Evolutionary conservation across 768 basidiomycete species (phyloP).

Genomic region (Pseudohyphozyma bogoriensis): DNA sequence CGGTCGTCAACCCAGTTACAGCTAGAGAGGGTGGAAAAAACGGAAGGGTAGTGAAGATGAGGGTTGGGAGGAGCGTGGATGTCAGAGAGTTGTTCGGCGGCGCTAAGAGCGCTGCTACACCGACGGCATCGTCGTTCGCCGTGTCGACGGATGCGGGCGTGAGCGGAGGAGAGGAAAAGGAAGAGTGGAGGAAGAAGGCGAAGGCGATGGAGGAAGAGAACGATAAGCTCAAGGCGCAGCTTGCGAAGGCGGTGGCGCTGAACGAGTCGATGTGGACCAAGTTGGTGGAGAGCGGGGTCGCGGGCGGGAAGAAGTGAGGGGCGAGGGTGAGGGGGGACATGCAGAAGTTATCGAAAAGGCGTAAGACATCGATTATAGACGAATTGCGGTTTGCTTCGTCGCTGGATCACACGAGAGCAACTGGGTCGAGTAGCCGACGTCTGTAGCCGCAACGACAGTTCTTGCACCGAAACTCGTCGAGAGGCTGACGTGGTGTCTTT

Average conservation of each 20-base stretch:
- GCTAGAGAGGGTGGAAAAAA: conserved; percentile 35
- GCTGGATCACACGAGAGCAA: no score
- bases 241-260: conserved; percentile 38
- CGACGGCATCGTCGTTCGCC: not conserved
- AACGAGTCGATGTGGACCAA: conserved; percentile 43
- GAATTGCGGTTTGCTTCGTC: no score
- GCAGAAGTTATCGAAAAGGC: no score
- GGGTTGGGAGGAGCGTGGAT: conserved; percentile 18
- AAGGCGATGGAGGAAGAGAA: conserved; percentile 38
- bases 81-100: conserved; percentile 13
- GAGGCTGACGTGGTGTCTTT: no score
- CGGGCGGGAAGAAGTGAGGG: not conserved
- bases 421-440: no score
- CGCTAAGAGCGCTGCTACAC: not conserved
- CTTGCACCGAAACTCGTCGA: no score
- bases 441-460: no score
- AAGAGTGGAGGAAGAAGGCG: conserved; percentile 7
- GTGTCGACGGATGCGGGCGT: not conserved
- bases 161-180: not conserved
- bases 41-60: conserved; percentile 32
- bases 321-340: not conserved
- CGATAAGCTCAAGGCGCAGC: conserved; percentile 34
- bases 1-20: conserved; percentile 35
- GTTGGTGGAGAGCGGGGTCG: conserved; percentile 36
- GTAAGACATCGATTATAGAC: no score